These are phyloP conservation scores for Clitoria ternatea DNA, from an alignment of 306 rosid genomes.

Conservation along the genomic window DNA sequence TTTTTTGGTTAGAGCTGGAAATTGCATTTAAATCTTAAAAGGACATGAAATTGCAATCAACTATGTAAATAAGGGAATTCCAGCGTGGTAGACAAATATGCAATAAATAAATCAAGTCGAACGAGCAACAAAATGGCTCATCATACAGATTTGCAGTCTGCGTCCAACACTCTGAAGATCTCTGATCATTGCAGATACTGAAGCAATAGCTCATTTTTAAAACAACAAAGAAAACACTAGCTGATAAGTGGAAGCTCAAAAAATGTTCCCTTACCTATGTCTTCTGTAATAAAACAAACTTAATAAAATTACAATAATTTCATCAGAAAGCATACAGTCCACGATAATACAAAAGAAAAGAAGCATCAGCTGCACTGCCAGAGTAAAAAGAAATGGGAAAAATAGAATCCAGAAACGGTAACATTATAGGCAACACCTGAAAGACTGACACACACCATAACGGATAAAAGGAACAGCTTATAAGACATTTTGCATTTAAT, in stretches of 20 bases:
- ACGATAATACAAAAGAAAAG: neutral
- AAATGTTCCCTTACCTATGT: neutral
- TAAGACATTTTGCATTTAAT: constrained; percentile 12
- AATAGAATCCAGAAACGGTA: no score
- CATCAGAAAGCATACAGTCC: neutral
- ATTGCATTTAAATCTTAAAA: neutral
- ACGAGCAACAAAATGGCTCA: neutral
- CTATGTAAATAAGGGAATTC: neutral
- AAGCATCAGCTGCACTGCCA: neutral
- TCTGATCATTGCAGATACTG: neutral
- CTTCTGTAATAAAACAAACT: neutral
- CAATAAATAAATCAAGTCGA: neutral
- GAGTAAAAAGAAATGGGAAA: no score
- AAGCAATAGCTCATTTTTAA: neutral
- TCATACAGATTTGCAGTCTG: neutral
- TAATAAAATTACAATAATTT: neutral
- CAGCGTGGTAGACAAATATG: neutral
- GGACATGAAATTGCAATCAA: neutral
- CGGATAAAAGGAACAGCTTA: neutral
- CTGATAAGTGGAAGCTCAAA: neutral
- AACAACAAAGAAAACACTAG: neutral
- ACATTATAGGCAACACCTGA: no score
- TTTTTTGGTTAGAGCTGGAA: neutral
- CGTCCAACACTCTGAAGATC: neutral
- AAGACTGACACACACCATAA: neutral